Conservation (phyloP, 169 alveolate species). For the Cyclospora cayetanensis region DNA sequence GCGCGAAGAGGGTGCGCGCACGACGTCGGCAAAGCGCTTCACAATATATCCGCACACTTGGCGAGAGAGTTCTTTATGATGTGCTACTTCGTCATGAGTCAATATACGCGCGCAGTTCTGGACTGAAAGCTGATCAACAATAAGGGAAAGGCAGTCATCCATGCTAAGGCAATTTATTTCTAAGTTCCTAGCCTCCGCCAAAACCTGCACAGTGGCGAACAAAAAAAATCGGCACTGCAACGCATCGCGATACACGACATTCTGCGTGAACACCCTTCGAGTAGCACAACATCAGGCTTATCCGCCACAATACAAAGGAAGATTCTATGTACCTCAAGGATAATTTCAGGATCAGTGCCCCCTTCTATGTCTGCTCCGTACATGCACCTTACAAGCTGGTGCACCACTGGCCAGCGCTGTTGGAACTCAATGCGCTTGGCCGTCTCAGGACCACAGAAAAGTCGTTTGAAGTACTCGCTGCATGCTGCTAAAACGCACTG, state of each 20-base stretch:
- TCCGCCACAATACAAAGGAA: background rate
- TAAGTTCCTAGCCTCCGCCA: constrained; percentile 62
- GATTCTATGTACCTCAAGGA: constrained; percentile 8
- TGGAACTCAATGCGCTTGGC: constrained; percentile 63
- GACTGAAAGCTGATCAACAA: constrained; percentile 64
- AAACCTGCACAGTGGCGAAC: constrained; percentile 1
- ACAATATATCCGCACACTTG: constrained; percentile 63
- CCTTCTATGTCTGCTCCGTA: constrained; percentile 66
- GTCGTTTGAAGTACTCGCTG: constrained; percentile 63
- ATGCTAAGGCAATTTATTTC: constrained; percentile 54
- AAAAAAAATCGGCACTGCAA: background rate
- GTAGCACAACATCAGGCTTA: background rate
- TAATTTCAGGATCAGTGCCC: constrained; percentile 63
- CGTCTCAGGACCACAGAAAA: constrained; percentile 56
- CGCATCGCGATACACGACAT: background rate
- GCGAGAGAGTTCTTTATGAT: constrained; percentile 57
- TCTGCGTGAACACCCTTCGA: background rate
- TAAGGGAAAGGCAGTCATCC: constrained; percentile 63
- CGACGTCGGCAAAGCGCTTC: constrained; percentile 67
- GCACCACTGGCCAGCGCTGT: constrained; percentile 66
- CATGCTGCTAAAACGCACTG: constrained; percentile 56
- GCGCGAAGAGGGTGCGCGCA: constrained; percentile 46
- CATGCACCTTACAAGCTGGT: constrained; percentile 66
- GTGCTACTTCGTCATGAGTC: constrained; percentile 67
- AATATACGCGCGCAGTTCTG: constrained; percentile 60